A percentile compares a stretch with the other conserved stretches of the same genome.
Evolutionary conservation across 2,329 filamentous ascomycete species (phyloP).

Genomic region (Fusarium vanettenii): DNA sequence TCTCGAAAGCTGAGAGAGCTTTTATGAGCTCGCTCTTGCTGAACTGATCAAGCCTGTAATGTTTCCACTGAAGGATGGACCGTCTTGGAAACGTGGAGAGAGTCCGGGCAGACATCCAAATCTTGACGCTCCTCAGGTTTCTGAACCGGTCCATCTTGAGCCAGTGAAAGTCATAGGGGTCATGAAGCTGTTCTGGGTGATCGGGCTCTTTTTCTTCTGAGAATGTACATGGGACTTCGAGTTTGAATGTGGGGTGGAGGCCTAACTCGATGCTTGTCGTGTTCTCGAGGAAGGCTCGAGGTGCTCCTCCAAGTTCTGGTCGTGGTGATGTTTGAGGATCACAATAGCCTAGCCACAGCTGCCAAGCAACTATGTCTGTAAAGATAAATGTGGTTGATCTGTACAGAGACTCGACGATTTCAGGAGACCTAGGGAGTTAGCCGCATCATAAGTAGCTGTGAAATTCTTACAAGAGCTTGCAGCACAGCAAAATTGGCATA

Average conservation of each 20-base stretch:
- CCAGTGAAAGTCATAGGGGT: conserved; percentile 2
- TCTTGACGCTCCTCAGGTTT: conserved; percentile 2
- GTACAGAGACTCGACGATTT: conserved; percentile 2
- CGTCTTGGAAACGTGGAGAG: neutral
- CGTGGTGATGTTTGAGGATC: neutral
- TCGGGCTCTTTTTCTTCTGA: no score
- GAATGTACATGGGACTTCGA: neutral
- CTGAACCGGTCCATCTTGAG: neutral
- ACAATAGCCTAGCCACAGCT: neutral
- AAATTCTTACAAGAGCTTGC: neutral
- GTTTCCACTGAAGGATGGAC: fast-evolving
- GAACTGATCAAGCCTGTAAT: neutral
- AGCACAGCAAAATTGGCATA: neutral
- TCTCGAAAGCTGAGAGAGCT: neutral
- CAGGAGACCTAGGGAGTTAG: neutral
- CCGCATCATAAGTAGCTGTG: fast-evolving
- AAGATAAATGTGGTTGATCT: neutral
- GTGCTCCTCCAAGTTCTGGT: neutral
- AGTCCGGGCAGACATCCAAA: conserved; percentile 1
- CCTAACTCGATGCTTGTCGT: neutral
- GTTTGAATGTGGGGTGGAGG: neutral
- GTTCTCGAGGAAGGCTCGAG: neutral
- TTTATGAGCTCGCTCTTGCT: neutral
- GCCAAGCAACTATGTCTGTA: neutral
- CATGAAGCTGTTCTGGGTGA: neutral